Conservation (phyloP, 2,329 filamentous ascomycete species). For the Basipetospora chlamydospora region DNA sequence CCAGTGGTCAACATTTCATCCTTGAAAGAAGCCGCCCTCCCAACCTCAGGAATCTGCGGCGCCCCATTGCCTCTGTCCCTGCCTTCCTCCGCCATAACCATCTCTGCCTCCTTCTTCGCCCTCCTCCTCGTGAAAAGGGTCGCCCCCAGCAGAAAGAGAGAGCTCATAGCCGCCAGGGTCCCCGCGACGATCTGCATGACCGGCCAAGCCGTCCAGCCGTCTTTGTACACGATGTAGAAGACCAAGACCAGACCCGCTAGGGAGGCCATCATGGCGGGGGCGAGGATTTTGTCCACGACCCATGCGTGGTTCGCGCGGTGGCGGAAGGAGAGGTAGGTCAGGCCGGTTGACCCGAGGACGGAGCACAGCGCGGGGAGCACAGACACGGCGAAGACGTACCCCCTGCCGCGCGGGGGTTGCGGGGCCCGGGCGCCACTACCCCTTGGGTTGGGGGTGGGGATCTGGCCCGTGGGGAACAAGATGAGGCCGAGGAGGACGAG, state of each 20-base stretch:
- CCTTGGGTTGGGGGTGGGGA: not conserved
- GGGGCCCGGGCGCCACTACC: too few relatives aligned
- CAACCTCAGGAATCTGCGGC: constrained; percentile 5
- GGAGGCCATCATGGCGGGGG: constrained; percentile 1
- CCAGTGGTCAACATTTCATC: constrained; percentile 1
- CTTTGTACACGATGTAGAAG: constrained; percentile 4
- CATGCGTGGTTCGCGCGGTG: not conserved
- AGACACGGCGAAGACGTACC: constrained; percentile 2
- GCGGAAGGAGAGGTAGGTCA: not conserved
- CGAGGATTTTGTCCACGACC: not conserved
- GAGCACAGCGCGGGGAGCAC: constrained; percentile 1
- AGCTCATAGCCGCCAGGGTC: not conserved
- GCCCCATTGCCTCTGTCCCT: not conserved
- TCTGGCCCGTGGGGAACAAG: constrained; percentile 1
- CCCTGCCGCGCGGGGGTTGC: too few relatives aligned
- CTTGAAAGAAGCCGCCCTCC: constrained; percentile 1
- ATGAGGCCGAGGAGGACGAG: constrained; percentile 3
- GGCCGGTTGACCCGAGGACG: not conserved
- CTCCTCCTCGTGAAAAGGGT: not conserved
- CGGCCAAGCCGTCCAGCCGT: constrained; percentile 1
- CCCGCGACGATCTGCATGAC: constrained; percentile 1
- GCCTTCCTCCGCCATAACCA: not conserved
- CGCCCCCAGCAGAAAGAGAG: not conserved
- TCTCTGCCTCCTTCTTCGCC: not conserved
- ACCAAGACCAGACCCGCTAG: not conserved